Conservation (phyloP, 768 basidiomycete genomes). For the Agaricus blazei region DNA sequence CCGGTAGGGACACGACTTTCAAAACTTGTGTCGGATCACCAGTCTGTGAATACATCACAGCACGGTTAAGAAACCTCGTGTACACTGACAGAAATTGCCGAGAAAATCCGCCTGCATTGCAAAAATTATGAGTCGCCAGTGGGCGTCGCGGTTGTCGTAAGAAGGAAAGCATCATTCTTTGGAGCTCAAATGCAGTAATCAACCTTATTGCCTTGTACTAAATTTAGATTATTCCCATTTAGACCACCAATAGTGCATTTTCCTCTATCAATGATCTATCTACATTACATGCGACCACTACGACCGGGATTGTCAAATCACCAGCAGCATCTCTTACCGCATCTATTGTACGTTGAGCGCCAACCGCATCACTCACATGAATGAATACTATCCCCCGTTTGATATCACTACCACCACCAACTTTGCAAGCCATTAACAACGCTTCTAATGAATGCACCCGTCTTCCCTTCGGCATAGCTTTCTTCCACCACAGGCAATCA, state of each 20-base stretch:
- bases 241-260: constrained; percentile 2
- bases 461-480: constrained; percentile 24
- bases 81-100: constrained; percentile 25
- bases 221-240: not conserved
- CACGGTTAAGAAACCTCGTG: constrained; percentile 39
- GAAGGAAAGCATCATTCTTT: not conserved
- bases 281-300: constrained; percentile 8
- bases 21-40: constrained; percentile 66
- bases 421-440: constrained; percentile 43
- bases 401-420: constrained; percentile 19
- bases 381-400: constrained; percentile 34
- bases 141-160: constrained; percentile 12
- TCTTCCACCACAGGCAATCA: constrained; percentile 24
- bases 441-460: constrained; percentile 39
- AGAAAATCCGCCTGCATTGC: too few relatives aligned
- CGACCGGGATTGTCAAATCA: constrained; percentile 10
- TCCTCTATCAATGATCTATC: not conserved
- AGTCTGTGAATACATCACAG: constrained; percentile 55
- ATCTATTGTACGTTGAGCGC: not conserved
- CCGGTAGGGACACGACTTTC: constrained; percentile 42
- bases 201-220: too few relatives aligned
- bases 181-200: too few relatives aligned
- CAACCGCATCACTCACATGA: constrained; percentile 18
- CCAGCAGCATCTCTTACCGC: constrained; percentile 2
- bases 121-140: not conserved